A percentile compares a stretch with the other conserved stretches of the same genome.
Conservation (phyloP, 371 early-diverging fungal genomes). For the Mucor circinelloides region DNA sequence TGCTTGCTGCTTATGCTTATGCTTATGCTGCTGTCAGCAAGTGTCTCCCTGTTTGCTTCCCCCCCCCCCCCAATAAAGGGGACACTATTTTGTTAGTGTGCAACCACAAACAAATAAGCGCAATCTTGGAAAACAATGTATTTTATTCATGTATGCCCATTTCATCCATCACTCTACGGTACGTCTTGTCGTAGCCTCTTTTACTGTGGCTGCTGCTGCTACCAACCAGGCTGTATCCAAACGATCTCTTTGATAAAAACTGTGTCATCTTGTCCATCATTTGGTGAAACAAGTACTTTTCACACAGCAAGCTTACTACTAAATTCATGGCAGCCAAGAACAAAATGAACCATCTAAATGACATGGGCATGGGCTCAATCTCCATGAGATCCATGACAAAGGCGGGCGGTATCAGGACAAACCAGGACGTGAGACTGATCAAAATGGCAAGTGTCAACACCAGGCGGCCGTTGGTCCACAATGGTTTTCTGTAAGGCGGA, state of each 20-base stretch:
- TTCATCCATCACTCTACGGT: constrained; percentile 52
- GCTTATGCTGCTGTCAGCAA: constrained; percentile 1
- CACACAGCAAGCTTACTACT: constrained; percentile 49
- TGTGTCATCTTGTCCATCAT: constrained; percentile 11
- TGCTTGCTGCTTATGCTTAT: not conserved
- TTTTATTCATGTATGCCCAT: constrained; percentile 30
- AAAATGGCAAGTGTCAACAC: constrained; percentile 55
- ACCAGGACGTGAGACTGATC: constrained; percentile 52
- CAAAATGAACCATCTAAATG: constrained; percentile 52
- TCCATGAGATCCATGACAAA: constrained; percentile 56
- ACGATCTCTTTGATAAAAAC: not conserved
- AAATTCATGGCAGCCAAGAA: constrained; percentile 50
- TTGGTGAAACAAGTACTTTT: constrained; percentile 52
- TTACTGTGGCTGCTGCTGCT: not conserved
- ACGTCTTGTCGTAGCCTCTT: constrained; percentile 38
- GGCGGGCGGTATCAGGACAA: constrained; percentile 49
- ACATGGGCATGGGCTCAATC: constrained; percentile 52
- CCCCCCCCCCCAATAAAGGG: not conserved
- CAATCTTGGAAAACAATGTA: not conserved
- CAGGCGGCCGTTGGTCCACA: constrained; percentile 79
- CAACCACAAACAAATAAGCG: not conserved
- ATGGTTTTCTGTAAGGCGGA: constrained; percentile 87
- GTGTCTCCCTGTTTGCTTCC: not conserved
- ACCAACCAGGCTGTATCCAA: not conserved
- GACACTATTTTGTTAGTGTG: not conserved